Base-by-base conservation (phyloP, 371 early-diverging fungal species). In the Mortierella sp. region DNA sequence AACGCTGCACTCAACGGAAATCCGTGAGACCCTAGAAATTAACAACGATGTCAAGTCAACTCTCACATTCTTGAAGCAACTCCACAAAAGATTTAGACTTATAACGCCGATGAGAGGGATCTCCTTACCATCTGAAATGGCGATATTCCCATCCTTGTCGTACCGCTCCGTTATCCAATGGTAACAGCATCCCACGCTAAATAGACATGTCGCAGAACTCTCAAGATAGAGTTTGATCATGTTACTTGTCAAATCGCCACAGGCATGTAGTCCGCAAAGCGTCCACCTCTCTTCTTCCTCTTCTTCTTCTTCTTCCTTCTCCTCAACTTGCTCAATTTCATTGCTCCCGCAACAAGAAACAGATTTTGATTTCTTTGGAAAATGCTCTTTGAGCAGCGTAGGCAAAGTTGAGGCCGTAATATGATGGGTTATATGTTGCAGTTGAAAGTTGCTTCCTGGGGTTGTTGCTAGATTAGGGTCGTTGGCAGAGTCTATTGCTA, bases 111-210 rank as follows among this genome's bases (percentile, higher is more conserved):
- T 10, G 26, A 51, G 24, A 52, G 37, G 1, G 47, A 49, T 12
- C 24, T 26, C 11, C 39, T 88, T 35, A 66, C 86, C 20, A 87
- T 93, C 30, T 86, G 90, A 88, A 49, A 91, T n/a, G 66, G 89
- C n/a, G 89, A 93, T 77, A 90, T 93, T 70, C 22, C 73, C 73
- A 12, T 78, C 66, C 59, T 66, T 72, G 62, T 79, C 70, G n/a
- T 70, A 73, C 57, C 71, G 63, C 62, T 84, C 77, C 8, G 80
- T 78, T 47, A 83, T 73, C 51, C 72, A 90, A 85, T 97, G 94
- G 78, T 97, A 95, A 83, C 96, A 97, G 85, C 97, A 97, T 0
- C 95, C 94, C 9, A 96, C 96, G 75, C 89, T 89, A 32, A 93
- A 95, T 40, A 96, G 83, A 14, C 90, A 91, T 0, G 75, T 70